phyloP scores from a whole-genome alignment of 1,284 basidiomycete species.

The Austroboletus novae-zelandiae region DNA sequence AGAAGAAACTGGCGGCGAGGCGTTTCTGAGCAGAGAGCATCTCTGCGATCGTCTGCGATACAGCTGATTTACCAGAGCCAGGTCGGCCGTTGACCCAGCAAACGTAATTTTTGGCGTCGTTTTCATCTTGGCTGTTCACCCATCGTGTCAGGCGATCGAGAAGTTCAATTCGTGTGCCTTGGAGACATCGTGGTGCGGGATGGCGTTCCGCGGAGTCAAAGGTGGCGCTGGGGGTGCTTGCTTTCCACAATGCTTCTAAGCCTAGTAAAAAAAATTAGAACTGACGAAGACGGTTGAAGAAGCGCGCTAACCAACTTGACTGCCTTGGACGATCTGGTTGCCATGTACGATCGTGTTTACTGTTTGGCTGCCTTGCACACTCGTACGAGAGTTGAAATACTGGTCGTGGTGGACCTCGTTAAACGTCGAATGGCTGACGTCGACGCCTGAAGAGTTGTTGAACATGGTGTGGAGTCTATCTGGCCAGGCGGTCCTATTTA shows the following conservation, averaged over 20 bases:
- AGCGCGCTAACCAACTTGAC: constrained; percentile 2
- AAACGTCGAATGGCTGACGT: constrained; percentile 17
- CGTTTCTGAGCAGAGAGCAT: constrained; percentile 6
- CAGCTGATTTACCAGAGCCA: constrained; percentile 16
- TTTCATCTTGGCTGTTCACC: constrained; percentile 2
- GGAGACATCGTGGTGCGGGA: constrained; percentile 9
- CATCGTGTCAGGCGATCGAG: constrained; percentile 7
- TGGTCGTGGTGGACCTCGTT: constrained; percentile 17
- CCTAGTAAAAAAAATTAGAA: background rate
- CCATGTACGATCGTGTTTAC: constrained; percentile 14
- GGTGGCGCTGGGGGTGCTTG: constrained; percentile 7
- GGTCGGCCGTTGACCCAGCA: constrained; percentile 16
- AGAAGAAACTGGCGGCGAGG: constrained; percentile 19
- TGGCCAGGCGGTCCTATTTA: too few species aligned
- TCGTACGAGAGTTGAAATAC: constrained; percentile 4
- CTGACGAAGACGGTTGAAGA: background rate
- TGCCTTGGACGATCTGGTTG: constrained; percentile 13
- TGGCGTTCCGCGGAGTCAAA: constrained; percentile 11
- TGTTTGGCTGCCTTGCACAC: constrained; percentile 11
- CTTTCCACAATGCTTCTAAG: constrained; percentile 10
- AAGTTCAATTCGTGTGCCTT: constrained; percentile 14
- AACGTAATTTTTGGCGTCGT: background rate
- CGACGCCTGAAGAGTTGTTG: constrained; percentile 17
- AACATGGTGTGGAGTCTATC: constrained; percentile 8
- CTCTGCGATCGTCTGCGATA: constrained; percentile 15